Evolutionary conservation across 441 rosid species (phyloP), one percentile per base, ranked within the genome.

Genomic region (Pelargonium australe): DNA sequence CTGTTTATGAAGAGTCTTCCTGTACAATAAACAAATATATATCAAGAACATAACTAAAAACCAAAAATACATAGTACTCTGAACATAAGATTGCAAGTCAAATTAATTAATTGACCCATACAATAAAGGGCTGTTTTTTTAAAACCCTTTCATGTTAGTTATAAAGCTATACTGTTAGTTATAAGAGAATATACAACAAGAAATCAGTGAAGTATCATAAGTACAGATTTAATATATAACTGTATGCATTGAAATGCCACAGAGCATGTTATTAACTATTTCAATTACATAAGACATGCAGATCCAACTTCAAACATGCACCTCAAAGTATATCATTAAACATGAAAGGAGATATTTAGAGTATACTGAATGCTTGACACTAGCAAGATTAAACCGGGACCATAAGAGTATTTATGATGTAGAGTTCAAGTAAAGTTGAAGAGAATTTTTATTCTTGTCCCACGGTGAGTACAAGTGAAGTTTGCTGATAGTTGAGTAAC

Each of bases 1-100:
- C n/a, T 74, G 70, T 31, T 77, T 81, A 10, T 78, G 76, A 14
- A 68, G 60, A 60, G 69, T 70, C 72, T 66, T 72, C 67, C 91
- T 87, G 80, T 23, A 69, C 0, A 57, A n/a, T 53, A 20, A 71
- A 67, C 6, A 69, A 78, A 31, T 58, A 23, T 9, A 20, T 23
- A 23, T 3, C 14, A 60, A 53, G 16, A 63, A 25, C 4, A 25
- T 23, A 60, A 58, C 7, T 49, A 23, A 58, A 58, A 4, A 58
- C 20, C 19, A 8, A 44, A 44, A 44, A 44, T 44, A 44, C 51
- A 44, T 10, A 10, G 51, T 10, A 9, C 9, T 41, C 7, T 41
- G 44, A 5, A 41, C 44, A 41, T 41, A 41, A 41, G 0, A 44
- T 44, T 9, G 51, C 51, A 44, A 7, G 51, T 10, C 51, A 44